Base-by-base conservation (phyloP, 208 protist species). In the Zelonia costaricensis region DNA sequence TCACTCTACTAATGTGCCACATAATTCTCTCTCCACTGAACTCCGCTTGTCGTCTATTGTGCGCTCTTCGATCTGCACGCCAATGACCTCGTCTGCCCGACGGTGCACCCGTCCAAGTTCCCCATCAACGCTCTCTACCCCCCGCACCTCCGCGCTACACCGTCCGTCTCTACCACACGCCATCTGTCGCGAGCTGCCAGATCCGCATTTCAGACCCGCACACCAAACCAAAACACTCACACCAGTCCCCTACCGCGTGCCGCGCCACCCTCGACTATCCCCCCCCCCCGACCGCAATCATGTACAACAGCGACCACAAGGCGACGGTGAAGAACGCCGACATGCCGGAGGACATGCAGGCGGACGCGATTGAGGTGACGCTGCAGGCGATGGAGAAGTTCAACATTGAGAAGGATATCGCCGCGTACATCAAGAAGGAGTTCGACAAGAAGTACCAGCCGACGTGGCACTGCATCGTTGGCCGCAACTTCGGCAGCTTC, bases 391-490 rank as follows among this genome's bases (percentile, higher is more conserved):
- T 99, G 45, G 98, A 99, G 78, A 98, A 99, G 67, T 98, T 98
- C 89, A 99, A 97, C 80, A 98, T 99, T 61, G 98, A 99, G 81
- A 99, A 99, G 81, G 99, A 99, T 77, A 99, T 99, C 65, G 99
- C 99, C 5, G 97, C 97, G 7, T 99, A 99, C 85, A 99, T 99
- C 69, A 99, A 99, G 90, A 99, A 99, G 93, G 98, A 98, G 62
- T 98, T 98, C 77, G 98, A 99, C 76, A 99, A 99, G 77, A 99
- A 99, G 78, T 99, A 99, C 86, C 92, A 98, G 82, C 98, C 98
- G n/a, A 99, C 98, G n/a, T 99, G 98, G 98, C 99, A 99, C 84
- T 99, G 98, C 89, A 99, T 99, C 74, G 99, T 99, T 20, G 99
- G 99, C 55, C 93, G 98, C 62, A 99, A 99, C 91, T 99, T 99